Conservation (phyloP, 176 grass and related monocot species). For the Triticum aestivum region DNA sequence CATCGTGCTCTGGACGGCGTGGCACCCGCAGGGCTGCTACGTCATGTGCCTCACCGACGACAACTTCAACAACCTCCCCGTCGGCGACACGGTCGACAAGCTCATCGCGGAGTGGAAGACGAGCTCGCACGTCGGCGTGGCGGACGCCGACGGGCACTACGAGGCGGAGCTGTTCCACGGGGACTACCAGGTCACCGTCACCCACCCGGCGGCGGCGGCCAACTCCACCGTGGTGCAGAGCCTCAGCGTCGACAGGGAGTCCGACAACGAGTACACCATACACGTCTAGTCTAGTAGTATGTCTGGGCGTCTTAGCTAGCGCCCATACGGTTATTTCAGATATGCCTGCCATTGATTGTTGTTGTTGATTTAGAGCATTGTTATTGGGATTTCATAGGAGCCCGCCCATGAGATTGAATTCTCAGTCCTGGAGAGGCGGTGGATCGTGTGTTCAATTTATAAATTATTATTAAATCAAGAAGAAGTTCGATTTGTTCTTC, state of each 20-base stretch:
- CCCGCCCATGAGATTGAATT: conserved; percentile 41
- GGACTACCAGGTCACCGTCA: conserved; percentile 66
- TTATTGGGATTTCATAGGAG: background rate
- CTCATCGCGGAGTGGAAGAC: conserved; percentile 70
- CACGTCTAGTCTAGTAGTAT: conserved; percentile 33
- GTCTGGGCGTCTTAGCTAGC: background rate
- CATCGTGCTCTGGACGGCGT: conserved; percentile 81
- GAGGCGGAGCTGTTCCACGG: conserved; percentile 65
- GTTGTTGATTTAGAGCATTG: conserved; percentile 30
- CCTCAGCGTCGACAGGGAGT: conserved; percentile 51
- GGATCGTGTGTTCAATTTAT: conserved; percentile 27
- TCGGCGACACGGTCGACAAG: conserved; percentile 67
- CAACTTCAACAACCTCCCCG: conserved; percentile 69
- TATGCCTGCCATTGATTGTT: conserved; percentile 12
- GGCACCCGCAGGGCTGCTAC: conserved; percentile 60
- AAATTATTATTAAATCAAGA: background rate
- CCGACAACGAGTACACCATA: conserved; percentile 45
- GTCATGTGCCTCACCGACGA: conserved; percentile 92
- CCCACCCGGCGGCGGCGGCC: conserved; percentile 35
- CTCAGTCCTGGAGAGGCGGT: conserved; percentile 49
- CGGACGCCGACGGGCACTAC: conserved; percentile 53
- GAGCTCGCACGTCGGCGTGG: conserved; percentile 12
- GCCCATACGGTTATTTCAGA: background rate
- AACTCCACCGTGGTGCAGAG: conserved; percentile 56
- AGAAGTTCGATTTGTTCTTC: conserved; percentile 41